Evolutionary conservation across 2,329 filamentous ascomycete genomes (phyloP), one percentile per base, ranked within the genome.

Genomic region (Trichoderma endophyticum): DNA sequence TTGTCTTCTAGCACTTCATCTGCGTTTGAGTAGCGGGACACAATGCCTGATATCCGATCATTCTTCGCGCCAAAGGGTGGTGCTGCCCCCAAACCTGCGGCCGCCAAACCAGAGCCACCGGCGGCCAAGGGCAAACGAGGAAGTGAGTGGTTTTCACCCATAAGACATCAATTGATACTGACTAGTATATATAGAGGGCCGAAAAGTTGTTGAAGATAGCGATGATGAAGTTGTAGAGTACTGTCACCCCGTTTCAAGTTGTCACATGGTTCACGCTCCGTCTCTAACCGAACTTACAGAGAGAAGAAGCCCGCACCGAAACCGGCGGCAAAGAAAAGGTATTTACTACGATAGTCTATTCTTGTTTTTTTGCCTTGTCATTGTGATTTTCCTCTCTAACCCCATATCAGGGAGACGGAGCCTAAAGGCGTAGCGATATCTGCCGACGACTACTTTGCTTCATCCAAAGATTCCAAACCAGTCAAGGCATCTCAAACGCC

Each of bases 1-100:
- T 26, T 59, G 48, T 65, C 63, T 70, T 36, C 39, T 3, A 34
- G 67, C 36, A 18, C 14, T 32, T 43, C 28, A 70, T n/a, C 21
- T 26, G 9, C n/a, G 21, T 5, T 12, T 21, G 18, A 62, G 1
- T 1, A 30, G 18, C 18, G 15, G 30, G 39, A 54, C 6, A 74
- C 73, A 74, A 97, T 97, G 94, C 90, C 94, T 74, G 95, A 98
- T 82, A 98, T 98, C 78, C 89, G 95, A 79, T 94, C 87, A 77
- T 98, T 98, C 83, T 98, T 98, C 84, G 90, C 92, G 70, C 90
- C 92, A 73, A 94, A 94, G 81, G 89, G 89, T 66, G 86, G 88
- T 74, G 85, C 87, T 76, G 83, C 86, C 59, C 79, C 79, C 54
- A 84, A 85, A 21, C 43, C 68, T 71, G 82, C 83, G 61, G 75